A percentile compares a stretch with the other conserved stretches of the same genome.
Conservation (phyloP, 202 grass and related monocot species). For the Panicum virgatum region DNA sequence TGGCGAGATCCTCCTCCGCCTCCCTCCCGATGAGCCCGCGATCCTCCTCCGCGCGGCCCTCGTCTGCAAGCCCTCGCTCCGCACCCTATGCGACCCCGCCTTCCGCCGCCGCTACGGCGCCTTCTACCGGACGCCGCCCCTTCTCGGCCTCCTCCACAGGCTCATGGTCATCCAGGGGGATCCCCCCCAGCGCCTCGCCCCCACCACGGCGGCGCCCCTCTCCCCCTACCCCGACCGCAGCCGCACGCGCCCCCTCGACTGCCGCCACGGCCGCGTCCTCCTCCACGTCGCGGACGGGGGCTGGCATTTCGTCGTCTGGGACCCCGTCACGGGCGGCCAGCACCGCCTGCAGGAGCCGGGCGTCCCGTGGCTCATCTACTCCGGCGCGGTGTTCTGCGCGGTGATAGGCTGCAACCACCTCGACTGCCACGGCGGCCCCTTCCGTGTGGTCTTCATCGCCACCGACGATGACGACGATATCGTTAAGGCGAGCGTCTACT, state of each 20-base stretch:
- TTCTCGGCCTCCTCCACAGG: conserved; percentile 13
- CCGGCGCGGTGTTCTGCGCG: neutral
- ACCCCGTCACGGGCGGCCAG: neutral
- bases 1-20: conserved; percentile 33
- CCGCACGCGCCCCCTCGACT: neutral
- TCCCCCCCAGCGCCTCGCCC: neutral
- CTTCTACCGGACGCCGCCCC: conserved; percentile 19
- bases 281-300: neutral
- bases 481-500: neutral
- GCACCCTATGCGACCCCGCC: neutral
- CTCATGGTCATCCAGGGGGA: neutral
- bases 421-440: neutral
- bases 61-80: conserved; percentile 20
- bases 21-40: neutral
- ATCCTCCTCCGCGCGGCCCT: conserved; percentile 7
- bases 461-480: neutral
- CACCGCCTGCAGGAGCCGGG: neutral
- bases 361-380: neutral
- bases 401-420: neutral
- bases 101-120: conserved; percentile 21
- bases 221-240: neutral
- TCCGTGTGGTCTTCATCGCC: neutral
- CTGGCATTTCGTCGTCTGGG: neutral
- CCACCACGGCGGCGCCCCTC: neutral
- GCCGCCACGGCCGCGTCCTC: conserved; percentile 16